Percentiles rank a stretch among this genome's conserved stretches.
These are phyloP conservation scores for Fraxinus quadrangulata DNA, from an alignment of 257 asterid genomes.

Conservation along the genomic window DNA sequence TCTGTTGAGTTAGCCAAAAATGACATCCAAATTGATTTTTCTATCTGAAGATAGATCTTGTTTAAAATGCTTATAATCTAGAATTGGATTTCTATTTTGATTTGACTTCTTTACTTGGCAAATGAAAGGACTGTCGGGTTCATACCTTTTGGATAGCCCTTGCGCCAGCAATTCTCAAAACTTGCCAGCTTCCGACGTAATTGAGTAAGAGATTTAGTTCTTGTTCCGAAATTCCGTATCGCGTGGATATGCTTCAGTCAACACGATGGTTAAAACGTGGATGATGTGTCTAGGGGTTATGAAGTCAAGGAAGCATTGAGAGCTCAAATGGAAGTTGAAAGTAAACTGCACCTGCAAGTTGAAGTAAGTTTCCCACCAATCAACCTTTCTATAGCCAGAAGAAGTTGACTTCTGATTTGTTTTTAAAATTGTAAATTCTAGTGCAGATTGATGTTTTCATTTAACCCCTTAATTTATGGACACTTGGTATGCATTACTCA, in stretches of 20 bases:
- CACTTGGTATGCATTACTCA: background rate
- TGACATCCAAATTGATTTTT: background rate
- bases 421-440: background rate
- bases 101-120: constrained; percentile 27
- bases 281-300: constrained; percentile 63
- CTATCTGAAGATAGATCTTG: background rate
- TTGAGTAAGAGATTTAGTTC: constrained; percentile 58
- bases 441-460: background rate
- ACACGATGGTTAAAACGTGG: constrained; percentile 11
- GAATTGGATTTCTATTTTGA: background rate
- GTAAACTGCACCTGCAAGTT: constrained; percentile 87
- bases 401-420: background rate
- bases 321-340: constrained; percentile 95
- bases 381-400: constrained; percentile 9
- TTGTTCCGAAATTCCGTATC: constrained; percentile 9
- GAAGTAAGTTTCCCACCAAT: constrained; percentile 56
- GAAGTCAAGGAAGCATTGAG: constrained; percentile 92
- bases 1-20: background rate
- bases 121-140: constrained; percentile 53
- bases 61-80: background rate
- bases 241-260: constrained; percentile 8
- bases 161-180: constrained; percentile 45
- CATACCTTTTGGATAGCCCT: constrained; percentile 71
- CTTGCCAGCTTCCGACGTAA: constrained; percentile 62
- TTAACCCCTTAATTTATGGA: background rate